Base-by-base conservation (phyloP, 2,329 filamentous ascomycete species). In the Cytospora chrysosperma region DNA sequence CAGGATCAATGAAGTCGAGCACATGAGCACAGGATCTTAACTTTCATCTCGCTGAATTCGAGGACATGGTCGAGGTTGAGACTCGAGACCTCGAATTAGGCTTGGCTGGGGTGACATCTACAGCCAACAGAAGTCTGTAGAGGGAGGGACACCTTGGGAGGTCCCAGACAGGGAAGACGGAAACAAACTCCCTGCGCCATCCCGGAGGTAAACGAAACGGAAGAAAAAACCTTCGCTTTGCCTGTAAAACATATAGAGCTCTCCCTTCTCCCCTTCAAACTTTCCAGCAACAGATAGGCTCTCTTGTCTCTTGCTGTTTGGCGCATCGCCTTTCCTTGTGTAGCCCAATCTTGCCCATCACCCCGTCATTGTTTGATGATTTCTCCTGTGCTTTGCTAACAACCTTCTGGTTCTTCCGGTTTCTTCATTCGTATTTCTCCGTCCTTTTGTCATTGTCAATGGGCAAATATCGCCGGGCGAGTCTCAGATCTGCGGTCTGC, bases 271-370 rank as follows among this genome's bases (percentile, higher is more conserved):
- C 4, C 49, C n/a, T n/a, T 49, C 53, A 56, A 51, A 50, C 43
- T 19, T n/a, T n/a, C 32, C 52, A 30, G 19, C 59, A 30, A 24
- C 43, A 28, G 28, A 9, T n/a, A n/a, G n/a, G n/a, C n/a, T n/a
- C n/a, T n/a, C n/a, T n/a, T n/a, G n/a, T n/a, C 40, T 43, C 7
- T 51, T n/a, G 8, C 32, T 52, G 59, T 62, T 62, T 57, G 53
- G 27, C 19, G 43, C 37, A 26, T 51, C 54, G 40, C 53, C 54
- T 27, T 51, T n/a, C 19, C 43, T 21, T 21, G 30, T 55, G 34
- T 61, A 40, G 57, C 37, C 19, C 24, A 52, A 27, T n/a, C 21
- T 32, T 9, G 19, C 19, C 28, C 43, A 54, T 40, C 32, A 40
- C 12, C 26, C 13, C 40, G 19, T 28, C 59, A 62, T 47, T 27